These are phyloP conservation scores for Helianthus tuberosus DNA, from an alignment of 129 eudicot genomes.

Conservation along the genomic window DNA sequence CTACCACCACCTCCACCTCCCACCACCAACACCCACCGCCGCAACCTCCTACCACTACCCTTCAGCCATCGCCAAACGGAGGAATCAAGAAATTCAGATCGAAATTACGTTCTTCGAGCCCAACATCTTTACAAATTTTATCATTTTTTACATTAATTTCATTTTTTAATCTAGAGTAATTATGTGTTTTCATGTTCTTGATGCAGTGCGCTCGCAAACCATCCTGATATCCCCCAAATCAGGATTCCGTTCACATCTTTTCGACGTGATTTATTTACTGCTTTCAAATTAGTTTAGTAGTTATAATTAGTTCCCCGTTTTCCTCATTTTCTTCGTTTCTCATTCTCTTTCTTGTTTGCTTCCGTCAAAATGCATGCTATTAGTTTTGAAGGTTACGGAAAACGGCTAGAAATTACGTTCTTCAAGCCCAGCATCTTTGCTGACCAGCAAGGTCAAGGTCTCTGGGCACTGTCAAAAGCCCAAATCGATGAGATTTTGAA, in stretches of 20 bases:
- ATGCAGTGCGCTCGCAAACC: conserved; percentile 99
- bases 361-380: conserved; percentile 64
- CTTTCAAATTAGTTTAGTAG: conserved; percentile 40
- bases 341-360: conserved; percentile 27
- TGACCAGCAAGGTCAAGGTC: conserved; percentile 87
- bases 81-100: too few relatives aligned
- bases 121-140: not conserved
- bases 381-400: conserved; percentile 95
- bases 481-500: conserved; percentile 73
- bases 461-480: conserved; percentile 68
- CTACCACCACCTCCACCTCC: too few relatives aligned
- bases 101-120: too few relatives aligned
- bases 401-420: conserved; percentile 92
- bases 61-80: too few relatives aligned
- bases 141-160: not conserved
- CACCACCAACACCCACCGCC: too few relatives aligned
- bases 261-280: conserved; percentile 54
- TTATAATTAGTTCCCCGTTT: conserved; percentile 34
- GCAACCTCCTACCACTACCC: too few relatives aligned
- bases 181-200: conserved; percentile 6
- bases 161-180: not conserved
- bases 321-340: conserved; percentile 70
- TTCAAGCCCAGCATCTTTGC: conserved; percentile 79
- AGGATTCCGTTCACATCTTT: conserved; percentile 39
- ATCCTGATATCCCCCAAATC: conserved; percentile 68